Percentiles rank a stretch among this genome's conserved stretches.
Evolutionary conservation across 257 asterid genomes (phyloP).

Genomic region (Ajuga chamaepitys): DNA sequence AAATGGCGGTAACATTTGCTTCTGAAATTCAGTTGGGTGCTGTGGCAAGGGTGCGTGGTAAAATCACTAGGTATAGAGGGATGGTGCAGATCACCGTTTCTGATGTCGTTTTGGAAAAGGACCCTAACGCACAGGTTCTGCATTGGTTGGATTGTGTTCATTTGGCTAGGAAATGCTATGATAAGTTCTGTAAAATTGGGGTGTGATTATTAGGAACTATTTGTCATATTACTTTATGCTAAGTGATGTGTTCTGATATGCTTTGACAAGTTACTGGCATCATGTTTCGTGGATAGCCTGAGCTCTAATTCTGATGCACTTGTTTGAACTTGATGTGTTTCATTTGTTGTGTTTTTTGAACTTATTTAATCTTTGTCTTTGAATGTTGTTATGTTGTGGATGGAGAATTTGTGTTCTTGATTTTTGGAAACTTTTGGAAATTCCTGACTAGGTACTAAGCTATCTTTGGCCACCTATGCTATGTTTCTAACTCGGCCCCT

Average conservation of each 20-base stretch:
- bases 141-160: constrained; percentile 47
- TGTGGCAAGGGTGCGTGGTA: constrained; percentile 73
- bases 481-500: too few relatives aligned
- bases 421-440: not conserved
- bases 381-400: not conserved
- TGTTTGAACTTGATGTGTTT: not conserved
- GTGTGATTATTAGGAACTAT: not conserved
- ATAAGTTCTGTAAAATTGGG: constrained; percentile 1
- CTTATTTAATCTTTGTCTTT: not conserved
- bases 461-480: too few relatives aligned
- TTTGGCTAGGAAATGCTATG: constrained; percentile 28
- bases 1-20: constrained; percentile 33
- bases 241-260: not conserved
- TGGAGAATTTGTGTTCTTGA: not conserved
- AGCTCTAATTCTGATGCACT: not conserved
- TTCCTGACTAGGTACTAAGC: too few relatives aligned
- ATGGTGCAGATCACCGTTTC: constrained; percentile 62
- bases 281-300: not conserved
- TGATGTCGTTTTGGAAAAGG: constrained; percentile 58
- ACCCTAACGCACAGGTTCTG: constrained; percentile 67
- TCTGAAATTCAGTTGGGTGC: constrained; percentile 50
- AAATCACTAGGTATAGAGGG: constrained; percentile 50
- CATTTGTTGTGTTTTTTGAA: not conserved
- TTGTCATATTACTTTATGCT: not conserved
- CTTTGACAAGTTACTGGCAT: not conserved